These are phyloP conservation scores for Ormosia semicastrata DNA, from an alignment of 306 rosid species.

Conservation along the genomic window DNA sequence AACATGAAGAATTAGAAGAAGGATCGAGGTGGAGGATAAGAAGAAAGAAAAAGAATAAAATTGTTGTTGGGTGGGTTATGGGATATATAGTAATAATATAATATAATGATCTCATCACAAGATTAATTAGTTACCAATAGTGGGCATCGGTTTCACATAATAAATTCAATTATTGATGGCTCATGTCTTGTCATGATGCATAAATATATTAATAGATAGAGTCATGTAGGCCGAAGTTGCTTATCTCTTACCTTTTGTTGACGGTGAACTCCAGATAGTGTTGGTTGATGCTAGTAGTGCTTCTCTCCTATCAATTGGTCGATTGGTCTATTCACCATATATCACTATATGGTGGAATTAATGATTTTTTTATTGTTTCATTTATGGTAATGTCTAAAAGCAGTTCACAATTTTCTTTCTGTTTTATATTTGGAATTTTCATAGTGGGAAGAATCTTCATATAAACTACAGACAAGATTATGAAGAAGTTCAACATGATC, in stretches of 20 bases:
- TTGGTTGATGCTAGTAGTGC: slow-evolving; percentile 6
- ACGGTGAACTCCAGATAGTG: slow-evolving; percentile 25
- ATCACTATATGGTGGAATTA: not conserved
- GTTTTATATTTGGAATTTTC: not conserved
- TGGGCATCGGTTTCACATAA: slow-evolving; percentile 10
- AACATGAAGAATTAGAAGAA: slow-evolving; percentile 2
- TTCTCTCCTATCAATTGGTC: slow-evolving; percentile 8
- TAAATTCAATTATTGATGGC: slow-evolving; percentile 50
- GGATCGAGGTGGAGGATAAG: not conserved
- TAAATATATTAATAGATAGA: not conserved
- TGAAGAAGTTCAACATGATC: not conserved
- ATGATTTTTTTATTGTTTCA: not conserved
- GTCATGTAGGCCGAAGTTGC: slow-evolving; percentile 28
- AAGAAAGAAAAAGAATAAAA: slow-evolving; percentile 2
- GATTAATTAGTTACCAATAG: not conserved
- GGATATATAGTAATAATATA: slow-evolving; percentile 8
- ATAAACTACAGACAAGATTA: not conserved
- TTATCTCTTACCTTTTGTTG: slow-evolving; percentile 40
- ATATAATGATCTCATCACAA: slow-evolving; percentile 15
- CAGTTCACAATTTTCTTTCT: not conserved
- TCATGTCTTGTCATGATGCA: slow-evolving; percentile 41
- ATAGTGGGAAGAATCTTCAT: not conserved
- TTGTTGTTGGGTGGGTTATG: slow-evolving; percentile 9
- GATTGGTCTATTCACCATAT: slow-evolving; percentile 26
- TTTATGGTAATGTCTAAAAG: not conserved